Evolutionary conservation across 2,329 filamentous ascomycete genomes (phyloP), one percentile per base, ranked within the genome.

Genomic region (Penicillium corylophilum): DNA sequence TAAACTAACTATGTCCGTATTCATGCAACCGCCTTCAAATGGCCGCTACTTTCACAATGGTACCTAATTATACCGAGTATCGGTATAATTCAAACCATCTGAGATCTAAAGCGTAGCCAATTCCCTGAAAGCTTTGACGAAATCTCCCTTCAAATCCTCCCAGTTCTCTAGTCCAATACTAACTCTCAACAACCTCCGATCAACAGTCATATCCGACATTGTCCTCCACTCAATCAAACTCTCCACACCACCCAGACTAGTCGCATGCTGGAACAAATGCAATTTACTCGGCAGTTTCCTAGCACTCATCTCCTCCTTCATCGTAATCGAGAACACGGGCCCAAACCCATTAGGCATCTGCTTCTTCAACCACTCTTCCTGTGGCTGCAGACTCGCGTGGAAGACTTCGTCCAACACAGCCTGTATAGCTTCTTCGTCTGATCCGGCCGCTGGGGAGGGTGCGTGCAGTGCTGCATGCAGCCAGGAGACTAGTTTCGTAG

Each of bases 311-410:
- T 81, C 77, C 2, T 80, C 75, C 63, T 82, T 82, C 75, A 89
- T 80, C 52, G 80, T 79, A 22, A 97, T 79, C 3, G 87, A 81
- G 66, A 97, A 97, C 6, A 97, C 93, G 2, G 94, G 88, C 0
- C 92, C 91, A 69, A 85, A 96, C 0, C 94, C 94, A 59, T 84
- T 82, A 0, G 92, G 90, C 94, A 99, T 96, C 78, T 97, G 94
- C 72, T 82, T 80, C 63, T 78, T 74, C 66, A 97, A 72, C 93
- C 93, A 99, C 44, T 75, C 77, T 55, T 82, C 78, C 7, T 28
- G 26, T 35, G 84, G 75, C 77, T 97, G 94, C 61, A 96, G 73
- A 68, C 86, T 90, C 0, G 92, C 91, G 72, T 97, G 92, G 58
- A 79, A 77, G 10, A 96, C 77, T 50, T 79, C 77, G 13, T 74